Conservation (phyloP, 345 rosid genomes). For the Carallia pectinifolia region DNA sequence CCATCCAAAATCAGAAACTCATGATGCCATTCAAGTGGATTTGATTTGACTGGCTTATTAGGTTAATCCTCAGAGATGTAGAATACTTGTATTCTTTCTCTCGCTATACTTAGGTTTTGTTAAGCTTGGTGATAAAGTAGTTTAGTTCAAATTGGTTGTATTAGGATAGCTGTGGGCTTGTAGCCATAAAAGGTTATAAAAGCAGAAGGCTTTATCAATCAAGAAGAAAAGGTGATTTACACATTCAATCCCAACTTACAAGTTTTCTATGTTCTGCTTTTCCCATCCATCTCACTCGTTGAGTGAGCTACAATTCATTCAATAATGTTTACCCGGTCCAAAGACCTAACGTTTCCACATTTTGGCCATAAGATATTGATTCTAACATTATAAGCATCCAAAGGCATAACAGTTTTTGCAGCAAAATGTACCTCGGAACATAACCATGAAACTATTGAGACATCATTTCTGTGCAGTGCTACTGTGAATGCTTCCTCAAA, state of each 20-base stretch:
- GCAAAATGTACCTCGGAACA: constrained; percentile 68
- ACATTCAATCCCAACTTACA: background rate
- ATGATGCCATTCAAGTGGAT: no score
- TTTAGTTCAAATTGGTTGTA: background rate
- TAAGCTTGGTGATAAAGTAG: background rate
- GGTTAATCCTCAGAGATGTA: background rate
- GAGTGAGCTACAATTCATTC: background rate
- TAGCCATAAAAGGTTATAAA: background rate
- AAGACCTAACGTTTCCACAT: background rate
- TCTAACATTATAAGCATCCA: background rate
- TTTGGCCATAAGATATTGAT: no score
- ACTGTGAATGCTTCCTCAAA: constrained; percentile 80
- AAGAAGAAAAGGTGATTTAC: background rate
- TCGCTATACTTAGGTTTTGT: background rate
- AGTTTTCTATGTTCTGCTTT: background rate
- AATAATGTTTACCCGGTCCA: background rate
- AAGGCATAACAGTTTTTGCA: background rate
- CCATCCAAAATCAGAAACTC: no score
- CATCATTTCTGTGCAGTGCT: constrained; percentile 72
- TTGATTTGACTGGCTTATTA: no score
- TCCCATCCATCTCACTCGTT: background rate
- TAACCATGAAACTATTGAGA: constrained; percentile 48
- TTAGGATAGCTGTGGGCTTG: background rate
- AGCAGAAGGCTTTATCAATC: background rate
- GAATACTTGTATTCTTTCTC: no score